Conservation (phyloP, 768 basidiomycete species). For the Russula abietina region DNA sequence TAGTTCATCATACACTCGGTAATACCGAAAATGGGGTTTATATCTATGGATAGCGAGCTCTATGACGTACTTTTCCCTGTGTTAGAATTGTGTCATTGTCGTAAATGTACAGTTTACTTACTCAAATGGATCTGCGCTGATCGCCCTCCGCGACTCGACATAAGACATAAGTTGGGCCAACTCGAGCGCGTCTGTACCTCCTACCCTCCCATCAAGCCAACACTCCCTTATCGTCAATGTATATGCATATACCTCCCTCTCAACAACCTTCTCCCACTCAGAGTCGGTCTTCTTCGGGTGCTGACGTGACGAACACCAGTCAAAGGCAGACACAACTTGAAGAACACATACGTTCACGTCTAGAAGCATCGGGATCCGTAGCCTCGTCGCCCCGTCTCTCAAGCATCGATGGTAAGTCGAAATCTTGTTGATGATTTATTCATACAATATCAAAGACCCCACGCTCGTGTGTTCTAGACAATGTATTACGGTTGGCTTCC, state of each 20-base stretch:
- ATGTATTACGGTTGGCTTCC: slow-evolving; percentile 24
- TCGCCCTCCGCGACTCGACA: no score
- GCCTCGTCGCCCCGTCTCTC: slow-evolving; percentile 2
- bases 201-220: not conserved
- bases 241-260: slow-evolving; percentile 2
- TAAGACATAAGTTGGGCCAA: no score
- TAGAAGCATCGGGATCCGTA: not conserved
- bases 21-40: no score
- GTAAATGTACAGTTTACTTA: no score
- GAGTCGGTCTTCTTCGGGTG: not conserved
- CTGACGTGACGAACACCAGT: not conserved
- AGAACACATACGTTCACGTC: not conserved
- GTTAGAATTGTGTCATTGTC: no score
- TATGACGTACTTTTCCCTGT: no score
- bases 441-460: no score
- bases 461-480: slow-evolving; percentile 2
- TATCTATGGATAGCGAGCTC: no score
- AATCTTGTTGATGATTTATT: not conserved
- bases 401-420: slow-evolving; percentile 11
- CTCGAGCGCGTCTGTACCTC: not conserved
- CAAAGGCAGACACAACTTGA: not conserved
- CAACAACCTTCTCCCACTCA: not conserved
- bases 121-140: no score
- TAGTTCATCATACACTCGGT: no score
- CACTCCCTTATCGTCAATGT: not conserved